Conservation (phyloP, 2,329 filamentous ascomycete genomes). For the Zasmidium angulare region DNA sequence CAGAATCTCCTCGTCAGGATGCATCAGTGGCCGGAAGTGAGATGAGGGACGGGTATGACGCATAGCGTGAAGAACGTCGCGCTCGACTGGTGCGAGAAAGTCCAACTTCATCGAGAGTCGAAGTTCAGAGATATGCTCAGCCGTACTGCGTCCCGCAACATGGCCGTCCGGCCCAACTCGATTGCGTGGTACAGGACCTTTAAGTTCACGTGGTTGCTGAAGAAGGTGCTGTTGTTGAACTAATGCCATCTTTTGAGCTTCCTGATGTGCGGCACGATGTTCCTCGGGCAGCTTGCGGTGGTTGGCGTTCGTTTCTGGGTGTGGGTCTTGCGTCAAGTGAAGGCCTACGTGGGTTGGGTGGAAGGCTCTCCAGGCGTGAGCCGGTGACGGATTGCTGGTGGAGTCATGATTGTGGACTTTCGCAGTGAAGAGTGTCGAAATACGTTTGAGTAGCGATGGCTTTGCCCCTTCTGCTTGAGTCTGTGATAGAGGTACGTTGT, state of each 20-base stretch:
- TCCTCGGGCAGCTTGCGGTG: constrained; percentile 1
- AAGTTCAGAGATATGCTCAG: not conserved
- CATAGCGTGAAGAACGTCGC: constrained; percentile 2
- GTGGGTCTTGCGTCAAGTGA: constrained; percentile 2
- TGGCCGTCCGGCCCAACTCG: not conserved
- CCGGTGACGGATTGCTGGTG: not conserved
- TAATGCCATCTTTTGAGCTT: not conserved
- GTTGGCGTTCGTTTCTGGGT: not conserved
- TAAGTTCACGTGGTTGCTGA: not conserved
- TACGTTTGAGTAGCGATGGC: not conserved
- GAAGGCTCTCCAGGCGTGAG: not conserved
- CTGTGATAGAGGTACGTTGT: not conserved
- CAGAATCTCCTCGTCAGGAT: constrained; percentile 4
- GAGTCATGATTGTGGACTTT: not conserved
- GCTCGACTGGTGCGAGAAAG: constrained; percentile 6
- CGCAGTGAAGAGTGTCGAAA: not conserved
- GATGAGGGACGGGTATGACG: not conserved
- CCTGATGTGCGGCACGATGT: not conserved
- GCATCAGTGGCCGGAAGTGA: constrained; percentile 5
- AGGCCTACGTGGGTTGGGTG: constrained; percentile 1
- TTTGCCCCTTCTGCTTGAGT: not conserved
- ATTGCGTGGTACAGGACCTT: constrained; percentile 3
- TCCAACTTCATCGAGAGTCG: not conserved
- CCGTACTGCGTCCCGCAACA: not conserved
- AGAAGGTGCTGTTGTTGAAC: not conserved